Conservation (phyloP, 2,329 filamentous ascomycete genomes). For the Colletotrichum theobromicola region DNA sequence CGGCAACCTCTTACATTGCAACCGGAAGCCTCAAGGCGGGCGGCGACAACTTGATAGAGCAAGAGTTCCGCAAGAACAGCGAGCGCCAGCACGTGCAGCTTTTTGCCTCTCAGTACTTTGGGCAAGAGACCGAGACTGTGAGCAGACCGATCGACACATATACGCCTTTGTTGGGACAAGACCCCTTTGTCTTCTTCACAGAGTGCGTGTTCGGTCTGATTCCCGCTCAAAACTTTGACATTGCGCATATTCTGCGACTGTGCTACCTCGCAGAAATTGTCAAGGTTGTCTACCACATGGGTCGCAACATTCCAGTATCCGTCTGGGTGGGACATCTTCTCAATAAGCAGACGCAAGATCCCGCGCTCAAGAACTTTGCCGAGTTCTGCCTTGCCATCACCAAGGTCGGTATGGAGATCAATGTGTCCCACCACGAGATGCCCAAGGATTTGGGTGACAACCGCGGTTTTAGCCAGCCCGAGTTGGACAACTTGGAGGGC, state of each 20-base stretch:
- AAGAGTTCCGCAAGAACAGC: constrained; percentile 71
- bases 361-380: constrained; percentile 58
- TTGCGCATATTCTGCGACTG: constrained; percentile 79
- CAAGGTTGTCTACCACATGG: constrained; percentile 72
- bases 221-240: constrained; percentile 72
- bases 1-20: constrained; percentile 82
- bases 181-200: constrained; percentile 81
- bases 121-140: constrained; percentile 43
- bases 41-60: constrained; percentile 64
- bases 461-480: constrained; percentile 59
- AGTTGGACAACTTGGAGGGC: constrained; percentile 56
- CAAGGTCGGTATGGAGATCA: constrained; percentile 47
- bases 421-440: constrained; percentile 35
- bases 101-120: constrained; percentile 66
- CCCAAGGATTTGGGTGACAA: constrained; percentile 38
- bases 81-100: constrained; percentile 78
- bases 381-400: constrained; percentile 57
- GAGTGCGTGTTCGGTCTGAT: constrained; percentile 77
- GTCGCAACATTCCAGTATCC: constrained; percentile 56
- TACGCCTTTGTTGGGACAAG: constrained; percentile 67
- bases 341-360: constrained; percentile 47
- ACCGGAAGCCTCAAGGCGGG: constrained; percentile 71
- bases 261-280: constrained; percentile 93
- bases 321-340: constrained; percentile 54
- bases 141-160: constrained; percentile 50